A percentile compares a stretch with the other conserved stretches of the same genome.
Evolutionary conservation across 148 eudicot species (phyloP).

Genomic region (Salicornia ramosissima): DNA sequence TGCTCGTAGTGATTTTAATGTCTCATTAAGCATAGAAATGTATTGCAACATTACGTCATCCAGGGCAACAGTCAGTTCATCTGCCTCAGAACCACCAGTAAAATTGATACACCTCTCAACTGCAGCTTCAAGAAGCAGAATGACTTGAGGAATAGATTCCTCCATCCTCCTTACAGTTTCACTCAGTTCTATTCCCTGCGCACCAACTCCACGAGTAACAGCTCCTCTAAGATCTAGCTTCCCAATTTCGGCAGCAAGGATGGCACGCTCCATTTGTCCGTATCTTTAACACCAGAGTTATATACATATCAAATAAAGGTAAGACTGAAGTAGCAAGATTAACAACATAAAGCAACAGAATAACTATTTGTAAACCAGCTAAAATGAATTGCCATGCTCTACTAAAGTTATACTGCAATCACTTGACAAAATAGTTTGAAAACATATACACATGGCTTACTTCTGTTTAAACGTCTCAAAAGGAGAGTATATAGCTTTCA

Average conservation of each 20-base stretch:
- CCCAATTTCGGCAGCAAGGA: constrained; percentile 75
- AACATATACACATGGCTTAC: constrained; percentile 30
- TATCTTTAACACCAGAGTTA: constrained; percentile 42
- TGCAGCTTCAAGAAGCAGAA: constrained; percentile 83
- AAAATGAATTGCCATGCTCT: background rate
- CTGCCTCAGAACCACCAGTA: constrained; percentile 97
- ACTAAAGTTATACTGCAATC: background rate
- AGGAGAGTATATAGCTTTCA: constrained; percentile 81
- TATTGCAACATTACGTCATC: constrained; percentile 88
- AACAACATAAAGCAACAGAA: background rate
- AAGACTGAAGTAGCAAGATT: background rate
- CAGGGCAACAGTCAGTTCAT: constrained; percentile 71
- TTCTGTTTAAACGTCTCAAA: constrained; percentile 80
- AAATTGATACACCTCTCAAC: constrained; percentile 88
- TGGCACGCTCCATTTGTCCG: constrained; percentile 88
- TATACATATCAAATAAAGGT: background rate
- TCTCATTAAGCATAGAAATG: constrained; percentile 73
- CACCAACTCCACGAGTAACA: constrained; percentile 76
- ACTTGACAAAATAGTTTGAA: constrained; percentile 2
- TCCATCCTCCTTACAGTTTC: constrained; percentile 99
- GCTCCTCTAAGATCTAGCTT: constrained; percentile 92
- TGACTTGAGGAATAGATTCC: constrained; percentile 91
- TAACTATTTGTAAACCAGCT: background rate
- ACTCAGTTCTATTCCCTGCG: constrained; percentile 94
- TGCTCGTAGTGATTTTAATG: constrained; percentile 64